Evolutionary conservation across 2,329 filamentous ascomycete species (phyloP).

Genomic region (Fusarium sp.): DNA sequence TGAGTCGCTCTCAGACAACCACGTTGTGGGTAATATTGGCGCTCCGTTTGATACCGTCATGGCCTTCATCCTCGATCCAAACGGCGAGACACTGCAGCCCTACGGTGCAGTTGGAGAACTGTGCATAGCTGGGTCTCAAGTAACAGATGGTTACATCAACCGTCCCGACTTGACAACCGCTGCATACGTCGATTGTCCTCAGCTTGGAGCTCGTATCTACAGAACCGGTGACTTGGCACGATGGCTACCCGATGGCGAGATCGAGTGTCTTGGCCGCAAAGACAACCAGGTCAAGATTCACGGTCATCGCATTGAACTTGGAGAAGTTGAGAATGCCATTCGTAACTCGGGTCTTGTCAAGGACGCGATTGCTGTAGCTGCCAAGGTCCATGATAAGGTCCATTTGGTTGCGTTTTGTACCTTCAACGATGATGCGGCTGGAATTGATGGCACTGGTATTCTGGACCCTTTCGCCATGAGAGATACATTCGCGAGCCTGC

Average conservation of each 20-base stretch:
- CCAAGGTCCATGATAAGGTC: background rate
- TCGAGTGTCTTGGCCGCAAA: conserved; percentile 32
- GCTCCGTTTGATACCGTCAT: background rate
- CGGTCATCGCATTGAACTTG: conserved; percentile 41
- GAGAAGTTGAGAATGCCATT: conserved; percentile 37
- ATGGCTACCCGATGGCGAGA: conserved; percentile 29
- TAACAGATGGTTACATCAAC: background rate
- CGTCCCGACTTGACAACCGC: background rate
- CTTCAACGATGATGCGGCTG: background rate
- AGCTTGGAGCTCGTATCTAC: background rate
- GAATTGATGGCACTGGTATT: background rate
- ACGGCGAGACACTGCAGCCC: background rate
- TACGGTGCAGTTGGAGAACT: background rate
- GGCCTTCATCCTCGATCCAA: background rate
- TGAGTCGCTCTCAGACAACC: background rate
- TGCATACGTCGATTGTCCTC: background rate
- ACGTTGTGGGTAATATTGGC: background rate
- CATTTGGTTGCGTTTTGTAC: background rate
- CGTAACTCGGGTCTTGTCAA: background rate
- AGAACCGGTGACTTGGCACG: conserved; percentile 28
- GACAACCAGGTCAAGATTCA: conserved; percentile 42
- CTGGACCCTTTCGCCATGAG: background rate
- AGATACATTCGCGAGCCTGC: background rate
- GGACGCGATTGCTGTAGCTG: background rate
- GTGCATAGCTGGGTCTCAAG: background rate